phyloP scores from a whole-genome alignment of 768 basidiomycete genomes.

The Boletus reticulatus region DNA sequence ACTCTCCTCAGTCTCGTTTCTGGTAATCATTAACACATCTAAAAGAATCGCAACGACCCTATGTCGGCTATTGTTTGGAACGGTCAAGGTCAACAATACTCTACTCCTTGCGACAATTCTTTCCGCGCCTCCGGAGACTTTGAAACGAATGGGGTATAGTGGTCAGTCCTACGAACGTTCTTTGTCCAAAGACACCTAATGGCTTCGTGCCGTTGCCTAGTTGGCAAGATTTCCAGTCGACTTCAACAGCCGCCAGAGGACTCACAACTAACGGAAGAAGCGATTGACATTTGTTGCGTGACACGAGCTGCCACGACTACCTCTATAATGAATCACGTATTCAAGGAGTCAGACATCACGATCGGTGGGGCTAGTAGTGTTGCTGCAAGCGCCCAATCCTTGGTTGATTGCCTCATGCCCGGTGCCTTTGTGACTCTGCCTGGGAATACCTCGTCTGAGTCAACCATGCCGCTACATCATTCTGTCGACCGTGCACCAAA shows the following conservation, averaged over 20 bases:
- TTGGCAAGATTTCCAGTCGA: conserved; percentile 45
- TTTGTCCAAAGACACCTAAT: too few species aligned
- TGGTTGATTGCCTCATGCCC: too few species aligned
- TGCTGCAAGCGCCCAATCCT: neutral
- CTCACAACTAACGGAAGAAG: neutral
- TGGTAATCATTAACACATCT: neutral
- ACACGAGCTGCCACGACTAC: neutral
- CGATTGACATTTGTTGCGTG: conserved; percentile 57
- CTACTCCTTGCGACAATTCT: conserved; percentile 52
- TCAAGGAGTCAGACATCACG: too few species aligned
- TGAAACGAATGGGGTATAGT: neutral
- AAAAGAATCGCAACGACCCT: conserved; percentile 76
- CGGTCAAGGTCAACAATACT: conserved; percentile 78
- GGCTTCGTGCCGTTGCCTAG: conserved; percentile 27
- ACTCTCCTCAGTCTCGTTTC: neutral
- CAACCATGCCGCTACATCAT: neutral
- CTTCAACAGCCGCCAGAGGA: neutral
- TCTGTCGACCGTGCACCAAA: neutral
- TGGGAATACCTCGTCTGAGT: neutral
- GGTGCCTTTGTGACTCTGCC: neutral
- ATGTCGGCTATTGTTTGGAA: conserved; percentile 71
- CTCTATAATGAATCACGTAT: neutral
- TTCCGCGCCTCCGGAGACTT: conserved; percentile 66
- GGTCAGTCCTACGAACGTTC: neutral
- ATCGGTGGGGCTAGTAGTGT: too few species aligned